Conservation (phyloP, 306 rosid species). For the Arachis stenosperma region DNA sequence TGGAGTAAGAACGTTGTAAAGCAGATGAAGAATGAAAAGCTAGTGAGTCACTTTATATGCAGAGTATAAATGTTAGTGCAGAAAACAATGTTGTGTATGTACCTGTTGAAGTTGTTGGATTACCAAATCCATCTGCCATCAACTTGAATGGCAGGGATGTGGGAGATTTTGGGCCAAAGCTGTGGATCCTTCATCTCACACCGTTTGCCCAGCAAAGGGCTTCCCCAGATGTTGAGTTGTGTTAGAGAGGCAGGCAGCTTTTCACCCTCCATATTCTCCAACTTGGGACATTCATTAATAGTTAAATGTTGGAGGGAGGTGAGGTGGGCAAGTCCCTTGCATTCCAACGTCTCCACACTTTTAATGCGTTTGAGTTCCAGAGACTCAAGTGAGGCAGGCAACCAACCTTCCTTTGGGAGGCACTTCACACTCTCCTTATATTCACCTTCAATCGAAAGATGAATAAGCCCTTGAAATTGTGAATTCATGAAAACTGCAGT, state of each 20-base stretch:
- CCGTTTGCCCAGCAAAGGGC: background rate
- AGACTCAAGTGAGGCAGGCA: background rate
- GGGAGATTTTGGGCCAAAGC: background rate
- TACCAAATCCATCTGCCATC: background rate
- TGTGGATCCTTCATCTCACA: background rate
- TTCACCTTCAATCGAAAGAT: background rate
- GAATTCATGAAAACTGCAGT: background rate
- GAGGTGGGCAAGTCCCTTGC: too few relatives aligned
- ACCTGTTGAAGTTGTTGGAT: background rate
- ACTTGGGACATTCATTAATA: too few relatives aligned
- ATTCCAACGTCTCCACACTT: background rate
- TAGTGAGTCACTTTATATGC: too few relatives aligned
- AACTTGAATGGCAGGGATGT: background rate
- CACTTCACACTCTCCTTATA: background rate
- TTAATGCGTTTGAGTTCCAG: accelerated
- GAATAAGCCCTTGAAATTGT: background rate
- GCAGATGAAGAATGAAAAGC: too few relatives aligned
- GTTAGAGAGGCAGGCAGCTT: too few relatives aligned
- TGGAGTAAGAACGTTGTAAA: too few relatives aligned
- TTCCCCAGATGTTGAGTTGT: too few relatives aligned
- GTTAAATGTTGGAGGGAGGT: too few relatives aligned
- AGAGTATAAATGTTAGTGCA: too few relatives aligned
- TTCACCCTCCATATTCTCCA: too few relatives aligned
- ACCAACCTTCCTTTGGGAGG: background rate
- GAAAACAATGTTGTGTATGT: too few relatives aligned